Evolutionary conservation across 2,329 filamentous ascomycete species (phyloP).

Genomic region (Pyrenochaeta sp.): DNA sequence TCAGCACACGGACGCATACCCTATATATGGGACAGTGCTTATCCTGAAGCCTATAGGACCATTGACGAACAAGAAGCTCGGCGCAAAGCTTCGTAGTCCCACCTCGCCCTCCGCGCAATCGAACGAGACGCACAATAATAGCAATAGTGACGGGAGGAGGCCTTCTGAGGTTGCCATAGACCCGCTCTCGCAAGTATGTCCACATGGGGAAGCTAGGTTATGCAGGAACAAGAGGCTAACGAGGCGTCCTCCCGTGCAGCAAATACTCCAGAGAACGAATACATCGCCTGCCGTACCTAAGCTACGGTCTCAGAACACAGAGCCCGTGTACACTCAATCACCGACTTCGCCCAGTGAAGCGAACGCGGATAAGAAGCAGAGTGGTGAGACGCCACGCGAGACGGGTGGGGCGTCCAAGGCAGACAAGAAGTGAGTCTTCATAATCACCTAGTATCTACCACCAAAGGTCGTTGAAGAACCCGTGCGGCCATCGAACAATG

Average conservation of each 20-base stretch:
- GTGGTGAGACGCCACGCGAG: slow-evolving; percentile 36
- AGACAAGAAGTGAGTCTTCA: slow-evolving; percentile 49
- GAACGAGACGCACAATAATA: slow-evolving; percentile 32
- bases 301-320: slow-evolving; percentile 59
- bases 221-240: slow-evolving; percentile 19
- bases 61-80: slow-evolving; percentile 37
- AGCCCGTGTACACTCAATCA: slow-evolving; percentile 38
- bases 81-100: slow-evolving; percentile 37
- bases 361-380: slow-evolving; percentile 50
- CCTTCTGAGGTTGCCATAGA: slow-evolving; percentile 62
- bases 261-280: slow-evolving; percentile 71
- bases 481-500: not conserved
- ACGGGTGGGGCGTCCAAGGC: slow-evolving; percentile 28
- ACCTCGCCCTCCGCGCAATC: slow-evolving; percentile 24
- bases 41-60: slow-evolving; percentile 28
- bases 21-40: slow-evolving; percentile 19
- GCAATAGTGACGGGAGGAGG: slow-evolving; percentile 20
- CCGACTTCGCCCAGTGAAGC: slow-evolving; percentile 59
- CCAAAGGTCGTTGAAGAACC: not conserved
- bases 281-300: slow-evolving; percentile 67
- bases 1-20: not conserved
- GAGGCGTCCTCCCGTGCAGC: slow-evolving; percentile 44
- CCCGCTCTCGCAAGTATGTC: slow-evolving; percentile 71
- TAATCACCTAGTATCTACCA: slow-evolving; percentile 2
- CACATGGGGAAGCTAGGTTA: slow-evolving; percentile 12